A percentile compares a stretch with the other conserved stretches of the same genome.
Evolutionary conservation across 2,329 filamentous ascomycete species (phyloP).

Genomic region (Gnomoniopsis sp.): DNA sequence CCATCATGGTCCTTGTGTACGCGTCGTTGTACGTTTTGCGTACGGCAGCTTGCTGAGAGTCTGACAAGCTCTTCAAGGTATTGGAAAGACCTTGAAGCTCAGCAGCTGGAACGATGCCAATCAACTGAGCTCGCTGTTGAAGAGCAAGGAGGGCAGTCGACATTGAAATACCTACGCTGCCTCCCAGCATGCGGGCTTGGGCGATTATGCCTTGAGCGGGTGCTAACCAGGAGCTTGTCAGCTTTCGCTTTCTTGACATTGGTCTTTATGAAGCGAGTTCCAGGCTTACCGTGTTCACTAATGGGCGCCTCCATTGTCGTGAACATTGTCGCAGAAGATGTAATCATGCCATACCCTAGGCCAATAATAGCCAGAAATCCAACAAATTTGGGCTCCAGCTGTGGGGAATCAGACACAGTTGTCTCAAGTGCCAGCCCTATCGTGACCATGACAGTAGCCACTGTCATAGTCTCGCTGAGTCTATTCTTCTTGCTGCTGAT

Average conservation of each 20-base stretch:
- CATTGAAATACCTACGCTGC: slow-evolving; percentile 51
- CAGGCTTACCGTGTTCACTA: slow-evolving; percentile 41
- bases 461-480: slow-evolving; percentile 40
- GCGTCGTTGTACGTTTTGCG: slow-evolving; percentile 39
- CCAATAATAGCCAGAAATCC: slow-evolving; percentile 51
- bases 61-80: slow-evolving; percentile 22
- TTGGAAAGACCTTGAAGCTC: slow-evolving; percentile 19
- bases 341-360: slow-evolving; percentile 48
- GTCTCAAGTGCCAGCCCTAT: slow-evolving; percentile 46
- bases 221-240: slow-evolving; percentile 31
- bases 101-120: slow-evolving; percentile 15
- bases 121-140: slow-evolving; percentile 29
- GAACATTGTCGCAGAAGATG: slow-evolving; percentile 45
- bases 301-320: slow-evolving; percentile 38
- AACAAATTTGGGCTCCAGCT: slow-evolving; percentile 42
- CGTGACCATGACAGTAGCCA: slow-evolving; percentile 39
- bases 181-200: slow-evolving; percentile 49
- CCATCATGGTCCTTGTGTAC: slow-evolving; percentile 44
- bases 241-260: neutral
- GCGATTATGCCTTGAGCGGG: slow-evolving; percentile 51
- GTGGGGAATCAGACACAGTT: slow-evolving; percentile 31
- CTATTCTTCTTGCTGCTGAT: slow-evolving; percentile 40
- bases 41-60: slow-evolving; percentile 29
- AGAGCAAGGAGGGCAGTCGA: slow-evolving; percentile 44
- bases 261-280: neutral